Conservation (phyloP, 345 rosid genomes). For the Eucalyptus coolabah region DNA sequence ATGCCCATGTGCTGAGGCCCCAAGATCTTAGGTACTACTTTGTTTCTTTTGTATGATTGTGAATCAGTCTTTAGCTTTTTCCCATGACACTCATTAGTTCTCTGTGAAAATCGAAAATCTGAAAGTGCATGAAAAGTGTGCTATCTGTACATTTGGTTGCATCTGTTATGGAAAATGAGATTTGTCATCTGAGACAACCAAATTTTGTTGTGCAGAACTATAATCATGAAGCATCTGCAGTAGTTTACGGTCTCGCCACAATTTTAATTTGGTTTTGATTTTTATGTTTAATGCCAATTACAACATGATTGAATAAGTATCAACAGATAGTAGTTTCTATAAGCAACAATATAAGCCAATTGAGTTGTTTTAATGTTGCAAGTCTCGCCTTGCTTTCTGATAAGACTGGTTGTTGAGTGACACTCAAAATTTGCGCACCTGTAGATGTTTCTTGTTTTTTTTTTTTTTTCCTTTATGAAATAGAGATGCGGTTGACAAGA, state of each 20-base stretch:
- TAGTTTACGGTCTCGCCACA: not conserved
- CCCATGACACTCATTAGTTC: not conserved
- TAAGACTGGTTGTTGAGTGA: not conserved
- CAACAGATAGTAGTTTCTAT: not conserved
- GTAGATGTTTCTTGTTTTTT: not conserved
- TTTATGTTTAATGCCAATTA: not conserved
- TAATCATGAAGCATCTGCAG: not conserved
- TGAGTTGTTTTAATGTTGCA: not conserved
- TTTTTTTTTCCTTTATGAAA: not conserved
- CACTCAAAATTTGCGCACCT: not conserved
- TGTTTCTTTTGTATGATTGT: not conserved
- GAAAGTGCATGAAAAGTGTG: not conserved
- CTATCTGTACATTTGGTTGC: not conserved
- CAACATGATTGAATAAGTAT: not conserved
- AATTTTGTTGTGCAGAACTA: not conserved
- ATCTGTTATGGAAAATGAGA: not conserved
- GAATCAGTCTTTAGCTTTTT: not conserved
- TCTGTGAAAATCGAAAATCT: not conserved
- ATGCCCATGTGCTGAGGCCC: slow-evolving; percentile 51
- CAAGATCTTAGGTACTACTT: slow-evolving; percentile 60
- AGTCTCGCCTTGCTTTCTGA: not conserved
- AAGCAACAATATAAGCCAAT: not conserved
- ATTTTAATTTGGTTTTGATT: not conserved
- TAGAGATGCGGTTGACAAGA: not conserved
- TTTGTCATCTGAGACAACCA: not conserved